Evolutionary conservation across 345 rosid genomes (phyloP).

Genomic region (Salix purpurea): DNA sequence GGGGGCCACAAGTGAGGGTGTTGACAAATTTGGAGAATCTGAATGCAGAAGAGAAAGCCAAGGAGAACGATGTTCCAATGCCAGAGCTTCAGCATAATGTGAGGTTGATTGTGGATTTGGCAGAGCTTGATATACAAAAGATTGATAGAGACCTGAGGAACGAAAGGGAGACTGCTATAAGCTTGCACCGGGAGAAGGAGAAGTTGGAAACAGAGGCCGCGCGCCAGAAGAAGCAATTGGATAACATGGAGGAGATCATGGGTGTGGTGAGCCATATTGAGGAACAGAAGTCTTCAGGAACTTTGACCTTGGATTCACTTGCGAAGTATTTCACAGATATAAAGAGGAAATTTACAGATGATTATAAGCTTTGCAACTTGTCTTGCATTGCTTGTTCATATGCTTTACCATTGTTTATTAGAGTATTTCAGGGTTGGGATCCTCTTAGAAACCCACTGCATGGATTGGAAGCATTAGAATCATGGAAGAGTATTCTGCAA

Average conservation of each 20-base stretch:
- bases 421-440: constrained; percentile 94
- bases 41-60: constrained; percentile 85
- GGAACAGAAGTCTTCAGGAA: constrained; percentile 51
- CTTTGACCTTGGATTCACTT: constrained; percentile 57
- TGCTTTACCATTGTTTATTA: constrained; percentile 72
- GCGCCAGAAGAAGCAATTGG: constrained; percentile 50
- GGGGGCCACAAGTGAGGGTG: constrained; percentile 83
- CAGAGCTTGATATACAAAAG: constrained; percentile 84
- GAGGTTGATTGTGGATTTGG: constrained; percentile 68
- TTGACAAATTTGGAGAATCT: constrained; percentile 83
- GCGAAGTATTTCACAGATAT: constrained; percentile 49
- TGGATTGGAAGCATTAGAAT: constrained; percentile 50
- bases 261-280: constrained; percentile 45
- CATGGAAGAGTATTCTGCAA: constrained; percentile 71
- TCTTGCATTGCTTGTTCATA: constrained; percentile 68
- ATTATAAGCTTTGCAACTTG: constrained; percentile 73
- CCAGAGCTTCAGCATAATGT: constrained; percentile 90
- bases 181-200: constrained; percentile 78
- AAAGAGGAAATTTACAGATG: constrained; percentile 51
- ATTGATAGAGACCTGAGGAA: constrained; percentile 77
- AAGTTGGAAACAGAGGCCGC: constrained; percentile 51
- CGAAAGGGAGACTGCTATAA: constrained; percentile 75
- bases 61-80: constrained; percentile 82
- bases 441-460: constrained; percentile 68
- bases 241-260: constrained; percentile 57